Conservation (phyloP, 371 early-diverging fungal genomes). For the Dichotomocladium elegans region DNA sequence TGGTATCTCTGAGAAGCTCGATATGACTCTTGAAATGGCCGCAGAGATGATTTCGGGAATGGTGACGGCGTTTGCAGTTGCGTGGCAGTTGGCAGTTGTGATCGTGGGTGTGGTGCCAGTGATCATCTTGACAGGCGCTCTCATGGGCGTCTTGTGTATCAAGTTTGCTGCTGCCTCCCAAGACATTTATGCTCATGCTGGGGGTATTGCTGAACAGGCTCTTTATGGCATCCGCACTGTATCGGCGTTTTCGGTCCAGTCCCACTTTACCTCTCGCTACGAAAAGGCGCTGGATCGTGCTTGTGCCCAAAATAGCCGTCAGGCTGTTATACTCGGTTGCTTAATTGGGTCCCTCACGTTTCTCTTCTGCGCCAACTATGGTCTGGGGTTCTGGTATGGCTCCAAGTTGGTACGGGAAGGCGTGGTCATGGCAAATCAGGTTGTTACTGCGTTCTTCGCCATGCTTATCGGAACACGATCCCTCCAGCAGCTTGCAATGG, state of each 20-base stretch:
- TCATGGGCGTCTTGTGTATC: conserved; percentile 72
- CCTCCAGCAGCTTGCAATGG: conserved; percentile 48
- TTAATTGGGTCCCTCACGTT: conserved; percentile 52
- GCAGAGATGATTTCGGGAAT: conserved; percentile 82
- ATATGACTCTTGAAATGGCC: conserved; percentile 63
- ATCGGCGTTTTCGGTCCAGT: conserved; percentile 77
- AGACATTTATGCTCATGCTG: conserved; percentile 42
- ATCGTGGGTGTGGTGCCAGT: conserved; percentile 69
- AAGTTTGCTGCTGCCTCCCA: conserved; percentile 35
- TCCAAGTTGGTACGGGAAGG: conserved; percentile 33
- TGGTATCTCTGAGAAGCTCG: conserved; percentile 86
- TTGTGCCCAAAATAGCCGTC: conserved; percentile 38
- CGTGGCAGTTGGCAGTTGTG: conserved; percentile 80
- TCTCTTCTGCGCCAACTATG: conserved; percentile 51
- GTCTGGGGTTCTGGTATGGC: conserved; percentile 72
- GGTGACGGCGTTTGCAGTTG: conserved; percentile 78
- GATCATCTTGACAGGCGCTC: conserved; percentile 38
- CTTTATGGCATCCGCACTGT: conserved; percentile 86
- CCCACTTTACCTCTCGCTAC: conserved; percentile 65
- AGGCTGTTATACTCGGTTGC: conserved; percentile 30
- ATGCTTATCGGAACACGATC: conserved; percentile 60
- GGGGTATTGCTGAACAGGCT: conserved; percentile 58
- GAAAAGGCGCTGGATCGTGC: conserved; percentile 45
- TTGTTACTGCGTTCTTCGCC: conserved; percentile 67
- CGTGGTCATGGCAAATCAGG: conserved; percentile 6